Evolutionary conservation across 2,329 filamentous ascomycete species (phyloP).

Genomic region (Fusarium veterinarium): DNA sequence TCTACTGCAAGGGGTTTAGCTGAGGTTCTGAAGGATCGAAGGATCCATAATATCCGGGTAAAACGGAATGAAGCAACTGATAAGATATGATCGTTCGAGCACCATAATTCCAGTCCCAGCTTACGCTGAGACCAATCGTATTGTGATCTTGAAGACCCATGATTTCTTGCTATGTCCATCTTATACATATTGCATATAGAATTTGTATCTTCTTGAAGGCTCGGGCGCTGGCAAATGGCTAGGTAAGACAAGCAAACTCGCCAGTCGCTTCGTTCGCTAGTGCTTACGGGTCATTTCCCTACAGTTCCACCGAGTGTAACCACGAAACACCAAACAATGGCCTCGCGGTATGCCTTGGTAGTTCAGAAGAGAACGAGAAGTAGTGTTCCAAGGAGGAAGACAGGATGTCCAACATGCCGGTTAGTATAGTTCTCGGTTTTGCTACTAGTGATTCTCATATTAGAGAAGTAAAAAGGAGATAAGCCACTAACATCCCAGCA

Average conservation of each 20-base stretch:
- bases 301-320: not conserved
- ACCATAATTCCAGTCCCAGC: not conserved
- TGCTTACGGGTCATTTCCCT: slow-evolving; percentile 5
- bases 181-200: not conserved
- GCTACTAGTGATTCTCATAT: too few relatives aligned
- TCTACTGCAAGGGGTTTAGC: not conserved
- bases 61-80: not conserved
- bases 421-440: not conserved
- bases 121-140: not conserved
- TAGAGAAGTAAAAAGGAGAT: too few relatives aligned
- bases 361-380: not conserved
- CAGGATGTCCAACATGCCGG: slow-evolving; percentile 22
- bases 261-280: not conserved
- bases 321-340: not conserved
- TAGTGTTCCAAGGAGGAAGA: slow-evolving; percentile 2
- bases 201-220: too few relatives aligned
- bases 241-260: not conserved
- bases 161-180: not conserved
- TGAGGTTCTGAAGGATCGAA: not conserved
- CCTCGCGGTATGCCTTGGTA: not conserved
- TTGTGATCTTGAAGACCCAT: not conserved
- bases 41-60: not conserved
- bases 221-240: too few relatives aligned
- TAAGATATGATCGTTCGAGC: not conserved
- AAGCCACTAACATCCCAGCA: not conserved